Conservation (phyloP, 441 rosid species). For the Francoa sonchifolia region DNA sequence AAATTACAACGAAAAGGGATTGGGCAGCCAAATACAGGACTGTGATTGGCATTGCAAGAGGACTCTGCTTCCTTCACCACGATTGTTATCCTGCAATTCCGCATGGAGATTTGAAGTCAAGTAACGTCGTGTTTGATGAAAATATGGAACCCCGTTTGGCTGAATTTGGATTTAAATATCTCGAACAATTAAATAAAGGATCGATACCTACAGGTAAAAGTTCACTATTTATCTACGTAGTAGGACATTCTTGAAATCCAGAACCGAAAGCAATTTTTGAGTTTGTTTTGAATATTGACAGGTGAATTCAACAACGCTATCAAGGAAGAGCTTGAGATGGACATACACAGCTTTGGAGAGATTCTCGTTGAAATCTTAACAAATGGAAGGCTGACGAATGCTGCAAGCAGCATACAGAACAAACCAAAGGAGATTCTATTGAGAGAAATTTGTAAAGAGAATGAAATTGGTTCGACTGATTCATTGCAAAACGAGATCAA, state of each 20-base stretch:
- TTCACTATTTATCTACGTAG: too few species aligned
- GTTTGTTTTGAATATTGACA: constrained; percentile 13
- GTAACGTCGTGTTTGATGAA: constrained; percentile 50
- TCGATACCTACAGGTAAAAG: too few species aligned
- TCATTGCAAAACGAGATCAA: constrained; percentile 40
- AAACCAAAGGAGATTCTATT: constrained; percentile 50
- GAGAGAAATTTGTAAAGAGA: constrained; percentile 43
- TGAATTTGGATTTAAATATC: constrained; percentile 53
- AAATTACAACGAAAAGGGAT: constrained; percentile 36
- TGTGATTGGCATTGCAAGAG: constrained; percentile 62
- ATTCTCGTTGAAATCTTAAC: constrained; percentile 53
- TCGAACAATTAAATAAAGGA: constrained; percentile 30
- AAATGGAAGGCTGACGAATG: constrained; percentile 42
- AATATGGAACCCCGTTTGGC: constrained; percentile 68
- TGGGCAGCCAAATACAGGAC: constrained; percentile 55
- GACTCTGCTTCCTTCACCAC: constrained; percentile 80
- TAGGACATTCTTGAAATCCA: too few species aligned
- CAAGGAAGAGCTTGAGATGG: constrained; percentile 38
- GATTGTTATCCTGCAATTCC: constrained; percentile 80
- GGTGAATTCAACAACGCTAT: constrained; percentile 28
- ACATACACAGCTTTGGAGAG: constrained; percentile 68
- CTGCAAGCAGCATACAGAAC: constrained; percentile 27
- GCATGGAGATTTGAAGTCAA: constrained; percentile 72
- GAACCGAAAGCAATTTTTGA: not conserved
- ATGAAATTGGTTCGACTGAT: constrained; percentile 23